Conservation (phyloP, 1,139 yeast species). For the Blastobotrys aristatus region DNA sequence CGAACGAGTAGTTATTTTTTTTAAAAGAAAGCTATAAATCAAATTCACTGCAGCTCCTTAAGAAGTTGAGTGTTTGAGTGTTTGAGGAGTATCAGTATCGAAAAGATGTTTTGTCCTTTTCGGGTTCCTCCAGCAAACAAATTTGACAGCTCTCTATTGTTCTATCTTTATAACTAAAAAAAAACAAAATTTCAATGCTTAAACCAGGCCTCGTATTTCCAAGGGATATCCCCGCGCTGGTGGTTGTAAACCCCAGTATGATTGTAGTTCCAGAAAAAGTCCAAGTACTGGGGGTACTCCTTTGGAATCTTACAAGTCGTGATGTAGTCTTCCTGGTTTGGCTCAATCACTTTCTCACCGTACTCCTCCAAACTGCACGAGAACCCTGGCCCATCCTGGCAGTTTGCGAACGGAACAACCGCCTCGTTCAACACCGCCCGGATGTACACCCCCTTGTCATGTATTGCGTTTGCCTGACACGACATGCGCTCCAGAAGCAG, state of each 20-base stretch:
- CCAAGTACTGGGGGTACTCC: conserved; percentile 26
- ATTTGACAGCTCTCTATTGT: too few relatives aligned
- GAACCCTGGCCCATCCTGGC: conserved; percentile 48
- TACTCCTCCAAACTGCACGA: conserved; percentile 34
- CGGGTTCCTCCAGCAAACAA: too few relatives aligned
- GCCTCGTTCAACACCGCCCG: conserved; percentile 53
- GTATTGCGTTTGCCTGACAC: conserved; percentile 40
- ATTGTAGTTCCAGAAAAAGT: conserved; percentile 32
- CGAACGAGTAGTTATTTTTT: too few relatives aligned
- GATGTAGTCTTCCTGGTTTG: conserved; percentile 17
- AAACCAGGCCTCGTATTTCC: too few relatives aligned
- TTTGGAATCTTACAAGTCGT: conserved; percentile 26
- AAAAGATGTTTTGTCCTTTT: too few relatives aligned
- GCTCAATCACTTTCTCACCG: conserved; percentile 13
- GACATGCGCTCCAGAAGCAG: conserved; percentile 45
- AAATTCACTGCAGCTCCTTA: too few relatives aligned
- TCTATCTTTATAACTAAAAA: too few relatives aligned
- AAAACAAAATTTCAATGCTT: too few relatives aligned
- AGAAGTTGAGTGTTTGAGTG: too few relatives aligned
- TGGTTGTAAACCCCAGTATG: not conserved
- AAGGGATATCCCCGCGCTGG: not conserved
- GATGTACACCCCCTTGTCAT: conserved; percentile 38
- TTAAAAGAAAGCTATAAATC: too few relatives aligned
- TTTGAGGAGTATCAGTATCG: too few relatives aligned
- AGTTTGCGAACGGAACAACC: conserved; percentile 46